Evolutionary conservation across 2,329 filamentous ascomycete species (phyloP).

Genomic region (Aspergillus puulaauensis): DNA sequence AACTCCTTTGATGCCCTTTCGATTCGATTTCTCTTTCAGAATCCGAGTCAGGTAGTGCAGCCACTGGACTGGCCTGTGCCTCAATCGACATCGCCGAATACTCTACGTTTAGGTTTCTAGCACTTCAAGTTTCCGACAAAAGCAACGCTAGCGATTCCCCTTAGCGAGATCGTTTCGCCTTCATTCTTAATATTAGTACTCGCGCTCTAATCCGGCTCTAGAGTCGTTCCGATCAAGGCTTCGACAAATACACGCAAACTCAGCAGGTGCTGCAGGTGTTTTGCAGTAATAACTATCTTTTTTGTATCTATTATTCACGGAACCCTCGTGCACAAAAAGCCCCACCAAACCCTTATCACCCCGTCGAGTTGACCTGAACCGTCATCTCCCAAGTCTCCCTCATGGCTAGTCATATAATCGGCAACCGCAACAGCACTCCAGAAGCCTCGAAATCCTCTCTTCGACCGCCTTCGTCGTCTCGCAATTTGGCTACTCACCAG

Average conservation of each 20-base stretch:
- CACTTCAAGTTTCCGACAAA: slow-evolving; percentile 16
- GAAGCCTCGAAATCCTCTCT: slow-evolving; percentile 80
- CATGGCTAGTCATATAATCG: slow-evolving; percentile 66
- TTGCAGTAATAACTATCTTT: slow-evolving; percentile 42
- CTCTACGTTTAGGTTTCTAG: slow-evolving; percentile 28
- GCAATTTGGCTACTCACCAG: slow-evolving; percentile 76
- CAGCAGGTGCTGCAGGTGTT: slow-evolving; percentile 81
- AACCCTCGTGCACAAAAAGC: slow-evolving; percentile 17
- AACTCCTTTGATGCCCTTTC: slow-evolving; percentile 24
- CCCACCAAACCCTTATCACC: slow-evolving; percentile 6
- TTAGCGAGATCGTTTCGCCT: slow-evolving; percentile 22
- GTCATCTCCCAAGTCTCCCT: slow-evolving; percentile 17
- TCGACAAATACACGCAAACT: slow-evolving; percentile 42
- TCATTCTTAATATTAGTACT: slow-evolving; percentile 17
- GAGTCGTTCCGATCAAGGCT: slow-evolving; percentile 10
- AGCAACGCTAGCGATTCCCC: slow-evolving; percentile 11
- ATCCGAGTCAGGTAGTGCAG: slow-evolving; percentile 39
- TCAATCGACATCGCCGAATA: slow-evolving; percentile 33
- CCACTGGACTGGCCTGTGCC: slow-evolving; percentile 48
- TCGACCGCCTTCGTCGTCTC: slow-evolving; percentile 80
- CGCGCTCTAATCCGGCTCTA: slow-evolving; percentile 8
- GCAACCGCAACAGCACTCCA: slow-evolving; percentile 95
- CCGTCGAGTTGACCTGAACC: slow-evolving; percentile 8
- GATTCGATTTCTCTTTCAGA: slow-evolving; percentile 24
- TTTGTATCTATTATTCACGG: slow-evolving; percentile 36